Percentiles rank a stretch among this genome's conserved stretches.
Conservation (phyloP, 805 yeast genomes). For the Kodamaea kakaduensis region DNA sequence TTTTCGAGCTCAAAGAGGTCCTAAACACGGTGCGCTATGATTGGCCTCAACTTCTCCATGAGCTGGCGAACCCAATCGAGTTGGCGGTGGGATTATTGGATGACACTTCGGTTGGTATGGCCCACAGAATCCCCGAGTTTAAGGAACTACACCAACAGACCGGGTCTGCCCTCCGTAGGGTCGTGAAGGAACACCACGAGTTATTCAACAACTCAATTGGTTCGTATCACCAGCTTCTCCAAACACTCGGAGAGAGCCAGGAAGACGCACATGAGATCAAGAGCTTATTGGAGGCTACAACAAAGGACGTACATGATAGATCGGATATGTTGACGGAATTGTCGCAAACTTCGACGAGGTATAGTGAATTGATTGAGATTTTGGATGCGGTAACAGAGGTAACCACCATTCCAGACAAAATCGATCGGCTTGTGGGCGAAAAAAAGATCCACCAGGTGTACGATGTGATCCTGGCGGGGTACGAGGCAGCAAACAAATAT, state of each 20-base stretch:
- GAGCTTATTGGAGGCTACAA: slow-evolving; percentile 45
- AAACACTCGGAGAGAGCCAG: slow-evolving; percentile 63
- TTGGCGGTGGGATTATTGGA: slow-evolving; percentile 80
- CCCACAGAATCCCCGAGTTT: slow-evolving; percentile 68
- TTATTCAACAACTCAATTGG: slow-evolving; percentile 84
- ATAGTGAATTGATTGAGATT: slow-evolving; percentile 66
- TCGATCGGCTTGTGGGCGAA: slow-evolving; percentile 66
- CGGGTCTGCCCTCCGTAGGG: slow-evolving; percentile 53
- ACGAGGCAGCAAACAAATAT: slow-evolving; percentile 44
- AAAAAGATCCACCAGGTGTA: slow-evolving; percentile 68
- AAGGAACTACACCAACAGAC: slow-evolving; percentile 54
- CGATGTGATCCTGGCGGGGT: slow-evolving; percentile 44
- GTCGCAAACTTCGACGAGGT: slow-evolving; percentile 56
- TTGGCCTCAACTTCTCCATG: slow-evolving; percentile 41
- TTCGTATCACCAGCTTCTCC: slow-evolving; percentile 69
- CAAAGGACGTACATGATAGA: slow-evolving; percentile 48
- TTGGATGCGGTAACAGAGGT: slow-evolving; percentile 64
- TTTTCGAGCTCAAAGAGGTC: slow-evolving; percentile 33
- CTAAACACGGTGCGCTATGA: slow-evolving; percentile 37
- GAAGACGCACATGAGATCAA: slow-evolving; percentile 47
- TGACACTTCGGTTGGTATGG: slow-evolving; percentile 86
- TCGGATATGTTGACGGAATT: slow-evolving; percentile 59
- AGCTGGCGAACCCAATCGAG: slow-evolving; percentile 74
- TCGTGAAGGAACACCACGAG: slow-evolving; percentile 79
- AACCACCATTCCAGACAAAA: slow-evolving; percentile 52